Evolutionary conservation across 2,329 filamentous ascomycete genomes (phyloP).

Genomic region (Atkinsonella texensis): DNA sequence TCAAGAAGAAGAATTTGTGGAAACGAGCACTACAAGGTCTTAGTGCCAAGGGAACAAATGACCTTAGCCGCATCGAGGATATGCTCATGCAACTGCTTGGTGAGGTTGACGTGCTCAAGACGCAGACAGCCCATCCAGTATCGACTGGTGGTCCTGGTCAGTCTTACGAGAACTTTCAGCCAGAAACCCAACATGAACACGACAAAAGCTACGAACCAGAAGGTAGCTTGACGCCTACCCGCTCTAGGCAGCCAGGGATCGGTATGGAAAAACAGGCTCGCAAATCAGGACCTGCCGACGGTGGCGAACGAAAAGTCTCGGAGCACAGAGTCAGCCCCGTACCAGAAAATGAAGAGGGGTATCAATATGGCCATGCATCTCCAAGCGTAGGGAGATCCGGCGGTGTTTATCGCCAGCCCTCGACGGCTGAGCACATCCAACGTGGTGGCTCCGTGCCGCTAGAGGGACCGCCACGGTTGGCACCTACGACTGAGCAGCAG

Average conservation of each 20-base stretch:
- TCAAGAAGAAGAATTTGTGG: constrained; percentile 90
- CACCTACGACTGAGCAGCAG: constrained; percentile 24
- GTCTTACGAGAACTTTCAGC: constrained; percentile 58
- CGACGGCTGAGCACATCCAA: constrained; percentile 30
- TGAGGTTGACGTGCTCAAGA: constrained; percentile 78
- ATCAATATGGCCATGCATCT: constrained; percentile 39
- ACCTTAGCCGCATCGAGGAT: constrained; percentile 77
- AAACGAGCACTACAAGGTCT: constrained; percentile 85
- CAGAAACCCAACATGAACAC: constrained; percentile 52
- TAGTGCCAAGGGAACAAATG: constrained; percentile 75
- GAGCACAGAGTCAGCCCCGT: constrained; percentile 86
- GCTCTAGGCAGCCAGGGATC: constrained; percentile 64
- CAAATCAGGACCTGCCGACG: constrained; percentile 26
- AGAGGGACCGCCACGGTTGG: constrained; percentile 45
- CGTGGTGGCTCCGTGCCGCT: constrained; percentile 43
- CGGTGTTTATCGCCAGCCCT: constrained; percentile 45
- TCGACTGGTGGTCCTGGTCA: constrained; percentile 38
- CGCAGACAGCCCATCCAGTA: constrained; percentile 33
- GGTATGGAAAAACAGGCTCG: constrained; percentile 49
- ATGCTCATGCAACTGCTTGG: constrained; percentile 86
- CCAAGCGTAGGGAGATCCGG: constrained; percentile 22
- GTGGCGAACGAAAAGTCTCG: constrained; percentile 45
- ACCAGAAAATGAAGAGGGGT: constrained; percentile 69
- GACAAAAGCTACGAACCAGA: constrained; percentile 74
- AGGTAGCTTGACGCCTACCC: constrained; percentile 57